Base-by-base conservation (phyloP, 306 rosid genomes). In the Lathyrus aphaca region DNA sequence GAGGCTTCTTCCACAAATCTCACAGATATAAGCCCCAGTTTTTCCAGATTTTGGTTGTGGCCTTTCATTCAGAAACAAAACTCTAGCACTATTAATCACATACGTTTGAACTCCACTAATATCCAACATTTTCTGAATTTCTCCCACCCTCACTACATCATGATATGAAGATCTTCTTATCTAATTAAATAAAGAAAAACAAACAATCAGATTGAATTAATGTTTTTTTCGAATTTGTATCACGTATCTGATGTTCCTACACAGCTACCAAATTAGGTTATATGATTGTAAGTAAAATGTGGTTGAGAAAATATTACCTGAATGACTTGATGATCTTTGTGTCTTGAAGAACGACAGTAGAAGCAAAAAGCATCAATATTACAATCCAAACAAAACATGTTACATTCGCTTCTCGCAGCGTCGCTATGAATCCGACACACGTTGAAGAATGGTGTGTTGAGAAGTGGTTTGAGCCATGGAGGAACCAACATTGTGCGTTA, bases 331-430 rank as follows among this genome's bases (percentile, higher is more conserved):
- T 91, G 99, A 48, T 89, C 96, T 58, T 87, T 87, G 91, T 94
- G 99, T 42, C 81, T 68, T 1, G 96, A 84, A 6, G 99, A 91
- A 30, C 96, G 92, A 77, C 99, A 94, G 45, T 91, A 94, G 44
- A 90, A 88, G 88, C 99, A 94, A 70, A 94, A 94, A 5, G 97
- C 89, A 30, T 75, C 94, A 29, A 65, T 79, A 39, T 83, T 77
- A 74, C 99, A 94, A 56, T 94, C 99, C 5, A 94, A 64, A 69
- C 97, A 94, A 58, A 82, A 94, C 99, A 94, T 94, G 77, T 94
- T 94, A 73, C 97, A 83, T 45, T 94, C 99, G 23, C 90, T 88
- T 38, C 97, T 73, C 0, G 95, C 87, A 2, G 89, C 87, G 68
- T 87, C 92, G 7, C 91, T 80, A 32, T 94, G 99, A 58, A 82